Evolutionary conservation across 1,139 yeast genomes (phyloP), one percentile per base, ranked within the genome.

Genomic region (Hemisphaericaspora xylanilytica): DNA sequence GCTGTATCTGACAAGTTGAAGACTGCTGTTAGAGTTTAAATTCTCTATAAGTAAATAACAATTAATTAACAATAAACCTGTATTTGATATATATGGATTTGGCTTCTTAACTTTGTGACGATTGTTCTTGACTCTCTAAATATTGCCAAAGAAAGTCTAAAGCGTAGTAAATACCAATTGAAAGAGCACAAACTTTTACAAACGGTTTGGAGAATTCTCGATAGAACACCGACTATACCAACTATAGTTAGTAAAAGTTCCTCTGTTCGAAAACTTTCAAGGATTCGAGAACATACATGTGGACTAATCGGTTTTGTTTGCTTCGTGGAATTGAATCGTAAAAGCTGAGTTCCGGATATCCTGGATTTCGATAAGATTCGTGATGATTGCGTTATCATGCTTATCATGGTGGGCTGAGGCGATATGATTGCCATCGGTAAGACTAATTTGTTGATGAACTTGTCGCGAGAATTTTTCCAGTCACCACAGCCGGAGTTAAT

Each of bases 1-100:
- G 85, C 85, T 27, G 94, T 85, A 45, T 78, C 82, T 44, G 71
- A 68, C 43, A 73, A 71, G 53, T 66, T 74, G 48, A 57, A 62
- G 42, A 34, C 28, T 15, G 40, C 43, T 32, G 42, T 49, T 31
- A 28, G 20, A 14, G 41, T 30, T 29, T 38, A 38, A 30, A 13
- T 17, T 5, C 14, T 28, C 21, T 27, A 56, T 34, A 44, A 46
- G 27, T 17, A 32, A 15, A 15, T 13, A 15, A 32, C 5, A 15
- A 11, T 15, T 29, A 29, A 29, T 15, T 35, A 35, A 21, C 15
- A 26, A 22, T 28, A 35, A 21, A 21, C n/a, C 4, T 9, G 8
- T 8, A 22, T 10, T 8, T 12, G 22, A 37, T 18, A 18, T 17
- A 31, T 25, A 15, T 14, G 7, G 13, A 27, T 10, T n/a, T 15